Evolutionary conservation across 345 rosid genomes (phyloP).

Genomic region (Heritiera fomes): DNA sequence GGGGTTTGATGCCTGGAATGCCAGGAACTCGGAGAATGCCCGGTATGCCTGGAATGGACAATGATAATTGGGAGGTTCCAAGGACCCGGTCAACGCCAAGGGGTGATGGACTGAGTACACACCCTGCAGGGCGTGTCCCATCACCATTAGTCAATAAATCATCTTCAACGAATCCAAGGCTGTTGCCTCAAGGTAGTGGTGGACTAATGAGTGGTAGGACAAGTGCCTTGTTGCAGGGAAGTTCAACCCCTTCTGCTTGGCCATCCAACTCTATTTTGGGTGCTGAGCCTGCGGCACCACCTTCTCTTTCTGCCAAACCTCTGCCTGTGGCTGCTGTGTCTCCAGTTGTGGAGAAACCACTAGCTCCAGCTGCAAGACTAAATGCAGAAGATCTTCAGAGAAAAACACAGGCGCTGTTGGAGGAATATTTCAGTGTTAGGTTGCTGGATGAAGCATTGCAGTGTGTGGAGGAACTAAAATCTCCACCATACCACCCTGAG

Average conservation of each 20-base stretch:
- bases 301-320: conserved; percentile 28
- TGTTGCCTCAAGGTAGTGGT: conserved; percentile 78
- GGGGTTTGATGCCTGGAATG: conserved; percentile 99
- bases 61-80: conserved; percentile 80
- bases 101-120: conserved; percentile 63
- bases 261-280: conserved; percentile 25
- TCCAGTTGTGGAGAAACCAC: conserved; percentile 32
- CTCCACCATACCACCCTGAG: conserved; percentile 70
- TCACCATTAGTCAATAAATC: conserved; percentile 48
- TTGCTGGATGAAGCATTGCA: conserved; percentile 68
- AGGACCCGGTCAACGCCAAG: conserved; percentile 71
- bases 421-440: conserved; percentile 64
- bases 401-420: conserved; percentile 64
- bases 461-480: conserved; percentile 69
- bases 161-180: conserved; percentile 55
- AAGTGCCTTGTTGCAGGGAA: conserved; percentile 80
- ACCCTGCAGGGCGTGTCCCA: conserved; percentile 47
- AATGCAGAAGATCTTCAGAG: conserved; percentile 51
- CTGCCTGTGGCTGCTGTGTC: conserved; percentile 21
- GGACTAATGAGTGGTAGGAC: conserved; percentile 66
- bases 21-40: conserved; percentile 95
- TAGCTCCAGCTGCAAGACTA: conserved; percentile 36
- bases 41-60: conserved; percentile 83
- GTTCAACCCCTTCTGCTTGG: conserved; percentile 34
- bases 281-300: conserved; percentile 36